These are phyloP conservation scores for Alternaria brassicae DNA, from an alignment of 2,329 filamentous ascomycete genomes.

Conservation along the genomic window DNA sequence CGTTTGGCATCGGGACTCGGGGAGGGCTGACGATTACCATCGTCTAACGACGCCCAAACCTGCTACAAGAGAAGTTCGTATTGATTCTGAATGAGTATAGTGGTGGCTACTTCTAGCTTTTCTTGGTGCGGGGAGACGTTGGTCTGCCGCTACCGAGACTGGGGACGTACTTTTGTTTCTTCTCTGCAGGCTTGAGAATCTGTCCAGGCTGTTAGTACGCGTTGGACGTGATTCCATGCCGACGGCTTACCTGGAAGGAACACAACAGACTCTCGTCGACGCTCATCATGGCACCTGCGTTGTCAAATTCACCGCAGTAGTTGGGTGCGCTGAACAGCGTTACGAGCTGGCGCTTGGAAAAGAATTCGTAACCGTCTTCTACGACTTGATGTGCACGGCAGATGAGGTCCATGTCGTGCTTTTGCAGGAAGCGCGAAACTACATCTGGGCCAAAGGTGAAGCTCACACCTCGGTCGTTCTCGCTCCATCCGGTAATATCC, in stretches of 20 bases:
- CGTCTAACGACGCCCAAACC: conserved; percentile 90
- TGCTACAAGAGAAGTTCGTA: conserved; percentile 70
- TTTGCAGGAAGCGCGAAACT: conserved; percentile 95
- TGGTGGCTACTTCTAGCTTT: conserved; percentile 65
- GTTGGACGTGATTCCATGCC: neutral
- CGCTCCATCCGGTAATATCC: conserved; percentile 98
- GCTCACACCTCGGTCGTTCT: conserved; percentile 97
- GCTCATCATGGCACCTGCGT: conserved; percentile 99
- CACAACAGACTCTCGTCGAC: conserved; percentile 98
- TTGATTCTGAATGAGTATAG: conserved; percentile 47
- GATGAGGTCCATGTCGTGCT: conserved; percentile 99
- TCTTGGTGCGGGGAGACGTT: conserved; percentile 74
- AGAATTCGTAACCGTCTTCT: conserved; percentile 99
- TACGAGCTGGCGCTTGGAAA: conserved; percentile 96
- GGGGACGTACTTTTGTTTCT: conserved; percentile 99
- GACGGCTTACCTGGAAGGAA: conserved; percentile 84
- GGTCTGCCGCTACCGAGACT: conserved; percentile 73
- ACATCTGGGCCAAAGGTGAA: conserved; percentile 99
- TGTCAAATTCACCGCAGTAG: conserved; percentile 99
- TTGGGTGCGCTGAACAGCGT: conserved; percentile 98
- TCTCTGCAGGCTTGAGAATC: conserved; percentile 99
- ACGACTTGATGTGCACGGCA: conserved; percentile 98
- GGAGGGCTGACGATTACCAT: conserved; percentile 43
- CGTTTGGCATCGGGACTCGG: conserved; percentile 41
- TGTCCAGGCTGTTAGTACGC: conserved; percentile 50